Percentiles rank a stretch among this genome's conserved stretches.
phyloP scores from a whole-genome alignment of 179 eudicot species.

The Gypsophila paniculata region DNA sequence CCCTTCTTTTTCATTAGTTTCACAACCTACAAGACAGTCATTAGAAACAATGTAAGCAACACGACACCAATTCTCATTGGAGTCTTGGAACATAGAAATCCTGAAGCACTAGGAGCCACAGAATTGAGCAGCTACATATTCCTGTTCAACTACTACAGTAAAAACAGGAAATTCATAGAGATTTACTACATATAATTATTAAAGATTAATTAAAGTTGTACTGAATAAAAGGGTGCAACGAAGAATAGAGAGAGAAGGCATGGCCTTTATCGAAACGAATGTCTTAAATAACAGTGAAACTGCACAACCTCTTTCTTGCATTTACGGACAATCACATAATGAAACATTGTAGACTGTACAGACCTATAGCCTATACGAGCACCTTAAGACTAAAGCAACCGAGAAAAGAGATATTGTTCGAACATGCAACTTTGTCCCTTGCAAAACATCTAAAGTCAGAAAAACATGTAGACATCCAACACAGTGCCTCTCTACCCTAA shows the following conservation, averaged over 20 bases:
- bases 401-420: not conserved
- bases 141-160: not conserved
- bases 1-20: conserved; percentile 95
- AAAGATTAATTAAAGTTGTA: not conserved
- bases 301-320: too few relatives aligned
- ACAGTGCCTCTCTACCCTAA: too few relatives aligned
- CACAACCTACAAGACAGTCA: conserved; percentile 45
- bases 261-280: not conserved
- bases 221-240: not conserved
- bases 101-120: not conserved
- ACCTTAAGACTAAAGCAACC: not conserved
- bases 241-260: not conserved
- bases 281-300: not conserved
- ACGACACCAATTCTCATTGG: not conserved
- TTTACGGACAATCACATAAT: not conserved
- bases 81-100: not conserved
- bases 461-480: too few relatives aligned
- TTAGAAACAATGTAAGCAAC: conserved; percentile 10
- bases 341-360: not conserved
- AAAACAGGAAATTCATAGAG: not conserved
- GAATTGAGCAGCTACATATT: not conserved
- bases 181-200: not conserved
- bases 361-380: not conserved
- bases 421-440: not conserved
- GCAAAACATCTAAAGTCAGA: not conserved